Evolutionary conservation across 78 protist genomes (phyloP), one percentile per base, ranked within the genome.

Genomic region (Speleostelium caveatum): DNA sequence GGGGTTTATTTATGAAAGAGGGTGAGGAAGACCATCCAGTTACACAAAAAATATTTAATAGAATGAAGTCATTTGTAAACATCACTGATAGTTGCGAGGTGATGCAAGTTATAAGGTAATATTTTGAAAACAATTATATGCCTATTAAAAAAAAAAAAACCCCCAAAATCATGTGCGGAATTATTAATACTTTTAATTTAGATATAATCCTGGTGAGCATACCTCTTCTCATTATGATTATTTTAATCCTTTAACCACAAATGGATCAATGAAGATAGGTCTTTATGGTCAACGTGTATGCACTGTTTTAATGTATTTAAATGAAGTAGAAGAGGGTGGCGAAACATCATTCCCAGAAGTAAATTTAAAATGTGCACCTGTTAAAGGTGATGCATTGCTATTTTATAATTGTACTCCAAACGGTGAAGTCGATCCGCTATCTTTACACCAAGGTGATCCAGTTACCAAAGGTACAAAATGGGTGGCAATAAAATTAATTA

Each of bases 191-290:
- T n/a, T 39, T 49, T 0, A 12, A 67, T 33, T 55, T 39, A 75
- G 93, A 75, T 86, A 86, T 49, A 53, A 86, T 56, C 93, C 74
- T 73, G 86, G 93, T 56, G 87, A 86, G 32, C 76, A 86, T 62
- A 76, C 86, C 36, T 75, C 86, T 42, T 41, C 93, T 8, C 93
- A 86, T 73, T 75, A 22, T 73, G 93, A 86, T 73, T 86, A 76
- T 68, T 86, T 86, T 60, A 76, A 76, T 71, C 91, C 91, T 30
- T 45, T 83, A 28, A 83, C 91, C 5, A 58, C 86, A 3, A 76
- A 86, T 86, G 93, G 93, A 33, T 72, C 86, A n/a, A 86, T 86
- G 86, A 86, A 86, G 32, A 86, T 86, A 42, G 93, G 93, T 61
- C 32, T 76, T n/a, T 75, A 75, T 75, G 93, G 93, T 35, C 87